phyloP scores from a whole-genome alignment of 176 grass and related monocot species.

The Phragmites australis region DNA sequence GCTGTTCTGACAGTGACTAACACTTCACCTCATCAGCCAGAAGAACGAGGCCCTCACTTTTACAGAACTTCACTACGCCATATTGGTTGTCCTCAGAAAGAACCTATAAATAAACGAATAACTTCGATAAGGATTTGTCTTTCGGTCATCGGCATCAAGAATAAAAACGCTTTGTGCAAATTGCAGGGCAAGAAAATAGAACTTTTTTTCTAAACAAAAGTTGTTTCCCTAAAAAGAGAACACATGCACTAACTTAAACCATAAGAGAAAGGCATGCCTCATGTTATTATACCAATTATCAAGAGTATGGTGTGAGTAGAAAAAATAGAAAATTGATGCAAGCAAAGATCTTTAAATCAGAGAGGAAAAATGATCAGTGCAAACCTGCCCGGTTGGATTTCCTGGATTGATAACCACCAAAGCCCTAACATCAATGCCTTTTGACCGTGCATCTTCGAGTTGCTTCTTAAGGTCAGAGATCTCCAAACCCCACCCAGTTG shows the following conservation, averaged over 20 bases:
- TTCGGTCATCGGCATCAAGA: background rate
- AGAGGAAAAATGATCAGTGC: background rate
- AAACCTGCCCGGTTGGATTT: slow-evolving; percentile 98
- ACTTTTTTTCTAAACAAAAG: background rate
- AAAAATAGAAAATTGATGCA: slow-evolving; percentile 2
- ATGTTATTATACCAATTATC: background rate
- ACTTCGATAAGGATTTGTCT: slow-evolving; percentile 10
- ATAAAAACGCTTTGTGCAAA: slow-evolving; percentile 22
- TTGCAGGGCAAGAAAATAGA: background rate
- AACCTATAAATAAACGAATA: slow-evolving; percentile 55
- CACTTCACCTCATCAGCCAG: slow-evolving; percentile 88
- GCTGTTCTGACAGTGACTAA: background rate
- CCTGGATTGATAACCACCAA: slow-evolving; percentile 98
- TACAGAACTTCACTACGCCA: slow-evolving; percentile 86
- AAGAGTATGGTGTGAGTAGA: slow-evolving; percentile 4
- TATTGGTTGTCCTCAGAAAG: slow-evolving; percentile 85
- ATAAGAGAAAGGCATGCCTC: slow-evolving; percentile 21
- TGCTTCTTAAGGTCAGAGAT: slow-evolving; percentile 89
- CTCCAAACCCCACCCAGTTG: slow-evolving; percentile 94
- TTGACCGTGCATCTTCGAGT: slow-evolving; percentile 77
- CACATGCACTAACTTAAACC: background rate
- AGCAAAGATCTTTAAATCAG: background rate
- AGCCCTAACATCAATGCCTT: slow-evolving; percentile 78
- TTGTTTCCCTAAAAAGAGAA: slow-evolving; percentile 17
- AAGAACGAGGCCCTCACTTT: slow-evolving; percentile 93